Evolutionary conservation across 495 filamentous ascomycete genomes (phyloP).

Genomic region (Pyronema domesticum): DNA sequence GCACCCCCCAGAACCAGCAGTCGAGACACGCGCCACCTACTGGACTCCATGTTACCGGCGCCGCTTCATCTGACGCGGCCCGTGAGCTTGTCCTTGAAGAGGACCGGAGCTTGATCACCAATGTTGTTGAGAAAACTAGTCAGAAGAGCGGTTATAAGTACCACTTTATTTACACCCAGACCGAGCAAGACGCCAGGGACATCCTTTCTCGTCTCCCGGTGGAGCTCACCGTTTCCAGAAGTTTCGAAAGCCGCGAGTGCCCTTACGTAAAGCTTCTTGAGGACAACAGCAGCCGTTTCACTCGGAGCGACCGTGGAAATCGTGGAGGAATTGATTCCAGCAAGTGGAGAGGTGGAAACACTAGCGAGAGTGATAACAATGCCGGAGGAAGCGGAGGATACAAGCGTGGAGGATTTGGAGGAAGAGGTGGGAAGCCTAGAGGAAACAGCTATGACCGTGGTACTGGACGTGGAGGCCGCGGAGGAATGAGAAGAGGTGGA

Average conservation of each 20-base stretch:
- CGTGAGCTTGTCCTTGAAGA: slow-evolving; percentile 65
- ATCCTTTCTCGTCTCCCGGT: slow-evolving; percentile 53
- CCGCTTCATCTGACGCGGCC: slow-evolving; percentile 57
- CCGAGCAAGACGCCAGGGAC: slow-evolving; percentile 54
- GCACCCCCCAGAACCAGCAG: slow-evolving; percentile 26
- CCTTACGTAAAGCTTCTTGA: slow-evolving; percentile 68
- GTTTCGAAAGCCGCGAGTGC: slow-evolving; percentile 46
- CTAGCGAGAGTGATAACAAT: slow-evolving; percentile 50
- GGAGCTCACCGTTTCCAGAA: slow-evolving; percentile 47
- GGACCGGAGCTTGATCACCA: slow-evolving; percentile 56
- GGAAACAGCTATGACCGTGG: slow-evolving; percentile 23
- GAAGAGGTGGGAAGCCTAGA: slow-evolving; percentile 33
- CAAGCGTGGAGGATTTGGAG: slow-evolving; percentile 35
- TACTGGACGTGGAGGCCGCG: slow-evolving; percentile 27
- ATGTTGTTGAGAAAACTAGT: slow-evolving; percentile 39
- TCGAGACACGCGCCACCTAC: slow-evolving; percentile 27
- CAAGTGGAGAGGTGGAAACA: slow-evolving; percentile 36
- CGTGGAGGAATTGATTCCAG: slow-evolving; percentile 59
- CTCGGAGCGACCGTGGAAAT: slow-evolving; percentile 45
- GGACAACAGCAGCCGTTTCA: slow-evolving; percentile 31
- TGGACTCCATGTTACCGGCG: slow-evolving; percentile 68
- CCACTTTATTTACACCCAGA: slow-evolving; percentile 66
- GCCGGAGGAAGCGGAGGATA: slow-evolving; percentile 33
- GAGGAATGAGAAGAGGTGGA: slow-evolving; percentile 9
- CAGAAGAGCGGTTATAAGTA: slow-evolving; percentile 50